These are phyloP conservation scores for Musa beccarii DNA, from an alignment of 176 grass and related monocot species.

Conservation along the genomic window DNA sequence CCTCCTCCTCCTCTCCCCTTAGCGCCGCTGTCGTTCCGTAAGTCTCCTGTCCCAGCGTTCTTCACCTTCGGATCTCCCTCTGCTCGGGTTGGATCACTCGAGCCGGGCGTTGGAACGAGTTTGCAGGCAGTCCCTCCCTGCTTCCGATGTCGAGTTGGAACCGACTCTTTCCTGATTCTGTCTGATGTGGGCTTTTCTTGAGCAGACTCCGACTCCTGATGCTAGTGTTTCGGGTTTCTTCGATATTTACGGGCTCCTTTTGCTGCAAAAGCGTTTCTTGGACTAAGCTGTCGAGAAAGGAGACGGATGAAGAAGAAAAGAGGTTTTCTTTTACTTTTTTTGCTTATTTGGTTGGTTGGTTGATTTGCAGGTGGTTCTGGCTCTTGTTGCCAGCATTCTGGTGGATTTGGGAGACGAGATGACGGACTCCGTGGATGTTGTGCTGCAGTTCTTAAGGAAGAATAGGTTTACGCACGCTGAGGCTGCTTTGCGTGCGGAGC, in stretches of 20 bases:
- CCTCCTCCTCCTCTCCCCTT: background rate
- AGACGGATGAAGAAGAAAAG: background rate
- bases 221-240: background rate
- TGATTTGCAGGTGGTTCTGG: background rate
- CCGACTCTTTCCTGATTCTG: background rate
- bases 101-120: background rate
- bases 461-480: slow-evolving; percentile 81
- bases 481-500: slow-evolving; percentile 73
- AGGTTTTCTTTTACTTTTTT: background rate
- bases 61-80: background rate
- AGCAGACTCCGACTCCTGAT: background rate
- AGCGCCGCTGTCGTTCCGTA: background rate
- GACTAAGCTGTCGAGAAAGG: background rate
- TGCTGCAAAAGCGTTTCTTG: background rate
- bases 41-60: no score
- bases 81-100: background rate
- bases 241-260: background rate
- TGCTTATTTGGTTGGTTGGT: background rate
- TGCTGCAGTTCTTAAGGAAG: slow-evolving; percentile 81
- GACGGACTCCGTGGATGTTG: slow-evolving; percentile 82
- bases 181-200: background rate
- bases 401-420: slow-evolving; percentile 17
- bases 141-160: background rate
- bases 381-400: background rate
- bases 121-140: background rate